Percentiles rank a stretch among this genome's conserved stretches.
Conservation (phyloP, 2,329 filamentous ascomycete species). For the Penicillium occitanis region DNA sequence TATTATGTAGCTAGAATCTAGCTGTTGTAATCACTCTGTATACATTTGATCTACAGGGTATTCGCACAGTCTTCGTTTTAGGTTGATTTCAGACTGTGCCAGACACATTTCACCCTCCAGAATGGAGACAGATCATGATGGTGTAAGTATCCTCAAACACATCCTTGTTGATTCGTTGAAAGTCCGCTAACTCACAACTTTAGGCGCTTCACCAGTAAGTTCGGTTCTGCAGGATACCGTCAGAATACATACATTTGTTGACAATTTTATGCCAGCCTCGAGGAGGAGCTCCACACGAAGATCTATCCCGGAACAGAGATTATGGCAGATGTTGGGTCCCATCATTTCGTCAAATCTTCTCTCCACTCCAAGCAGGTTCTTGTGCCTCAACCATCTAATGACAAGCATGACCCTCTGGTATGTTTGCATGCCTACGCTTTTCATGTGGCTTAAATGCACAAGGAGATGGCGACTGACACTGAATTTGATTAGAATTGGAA, state of each 20-base stretch:
- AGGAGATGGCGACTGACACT: not conserved
- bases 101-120: not conserved
- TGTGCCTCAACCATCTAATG: conserved; percentile 53
- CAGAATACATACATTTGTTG: conserved; percentile 34
- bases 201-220: conserved; percentile 9
- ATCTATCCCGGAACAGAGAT: conserved; percentile 60
- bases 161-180: not conserved
- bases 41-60: not conserved
- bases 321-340: conserved; percentile 60
- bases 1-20: not conserved
- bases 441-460: not conserved
- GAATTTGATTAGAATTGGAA: conserved; percentile 46
- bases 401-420: conserved; percentile 49
- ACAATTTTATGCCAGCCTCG: conserved; percentile 33
- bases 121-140: conserved; percentile 2
- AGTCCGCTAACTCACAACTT: not conserved
- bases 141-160: not conserved
- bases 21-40: not conserved
- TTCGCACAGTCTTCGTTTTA: no score
- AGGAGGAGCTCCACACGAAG: conserved; percentile 54
- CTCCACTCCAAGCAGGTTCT: conserved; percentile 42
- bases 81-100: not conserved
- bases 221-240: not conserved
- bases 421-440: conserved; percentile 1
- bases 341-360: conserved; percentile 63